Base-by-base conservation (phyloP, 2,329 filamentous ascomycete genomes). In the Macrophomina tecta region DNA sequence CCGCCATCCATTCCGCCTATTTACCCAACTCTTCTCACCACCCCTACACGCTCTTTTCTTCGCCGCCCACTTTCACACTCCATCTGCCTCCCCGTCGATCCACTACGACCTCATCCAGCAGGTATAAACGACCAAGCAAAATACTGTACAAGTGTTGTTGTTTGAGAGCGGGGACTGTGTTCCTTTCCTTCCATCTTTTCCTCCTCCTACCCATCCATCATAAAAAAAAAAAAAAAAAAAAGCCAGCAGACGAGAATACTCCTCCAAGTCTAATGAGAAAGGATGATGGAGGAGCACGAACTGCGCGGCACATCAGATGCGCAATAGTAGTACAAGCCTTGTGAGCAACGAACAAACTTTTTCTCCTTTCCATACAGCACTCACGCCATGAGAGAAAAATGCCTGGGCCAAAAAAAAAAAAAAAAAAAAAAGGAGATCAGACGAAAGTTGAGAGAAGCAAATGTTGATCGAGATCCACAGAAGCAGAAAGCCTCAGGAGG, bases 121-220 rank as follows among this genome's bases (percentile, higher is more conserved):
- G 58, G 58, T 49, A 62, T 62, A 49, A 62, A 49, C 45, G 16
- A 62, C 18, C 28, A 49, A 60, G 0, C 23, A 48, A 18, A 45
- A 48, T 62, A 62, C 58, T 62, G 45, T 62, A 62, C 58, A 62
- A 11, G 52, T 55, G 52, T 61, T 38, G 36, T 38, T 8, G 36
- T 61, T 23, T 38, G 32, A 62, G 58, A 62, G 58, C 58, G 58
- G 58, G 58, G 58, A 62, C 30, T 49, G 49, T 49, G 30, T 62
- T 60, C 55, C 38, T 49, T 61, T 48, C 11, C 32, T 8, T 61
- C 14, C 30, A 5, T 53, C 18, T 36, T n/a, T 62, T 49, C 30
- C 28, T 32, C 38, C 23, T 23, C 14, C 53, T 18, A 18, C 34
- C 56, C 36, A 32, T 51, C 45, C 45, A 62, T 49, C 45, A 62